A percentile compares a stretch with the other conserved stretches of the same genome.
Conservation (phyloP, 2,329 filamentous ascomycete species). For the Epichloe sp. region DNA sequence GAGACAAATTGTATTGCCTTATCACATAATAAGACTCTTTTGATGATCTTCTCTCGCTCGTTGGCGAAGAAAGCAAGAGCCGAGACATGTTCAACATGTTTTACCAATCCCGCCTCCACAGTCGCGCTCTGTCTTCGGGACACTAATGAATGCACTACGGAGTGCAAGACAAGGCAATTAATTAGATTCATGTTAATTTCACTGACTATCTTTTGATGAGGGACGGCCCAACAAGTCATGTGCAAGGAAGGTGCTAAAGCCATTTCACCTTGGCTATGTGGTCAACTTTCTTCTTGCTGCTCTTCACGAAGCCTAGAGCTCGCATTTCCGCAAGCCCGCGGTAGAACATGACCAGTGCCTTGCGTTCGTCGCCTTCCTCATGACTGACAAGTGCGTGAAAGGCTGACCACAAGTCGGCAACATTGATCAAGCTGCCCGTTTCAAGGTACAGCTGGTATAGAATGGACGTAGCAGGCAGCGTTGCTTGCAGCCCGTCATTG, state of each 20-base stretch:
- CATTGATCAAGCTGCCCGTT: conserved; percentile 63
- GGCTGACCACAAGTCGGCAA: conserved; percentile 66
- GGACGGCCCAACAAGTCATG: too few species aligned
- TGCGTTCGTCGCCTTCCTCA: conserved; percentile 37
- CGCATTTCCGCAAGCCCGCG: conserved; percentile 72
- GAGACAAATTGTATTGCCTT: neutral
- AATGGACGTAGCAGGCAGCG: conserved; percentile 57
- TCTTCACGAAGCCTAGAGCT: conserved; percentile 75
- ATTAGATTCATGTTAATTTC: neutral
- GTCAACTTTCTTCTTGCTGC: conserved; percentile 81
- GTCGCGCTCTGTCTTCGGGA: neutral
- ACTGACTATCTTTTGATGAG: too few species aligned
- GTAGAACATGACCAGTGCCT: conserved; percentile 67
- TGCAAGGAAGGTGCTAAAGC: conserved; percentile 26
- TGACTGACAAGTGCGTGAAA: conserved; percentile 49
- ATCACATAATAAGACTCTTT: neutral
- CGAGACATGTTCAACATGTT: neutral
- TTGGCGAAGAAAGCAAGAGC: neutral
- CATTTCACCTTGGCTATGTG: conserved; percentile 87
- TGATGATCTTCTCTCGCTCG: neutral
- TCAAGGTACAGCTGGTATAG: conserved; percentile 71
- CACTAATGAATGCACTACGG: neutral
- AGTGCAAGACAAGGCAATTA: neutral
- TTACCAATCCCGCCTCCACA: neutral
- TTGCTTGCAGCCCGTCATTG: conserved; percentile 38